phyloP scores from a whole-genome alignment of 73 alveolate genomes.

The Blepharisma japonicum region DNA sequence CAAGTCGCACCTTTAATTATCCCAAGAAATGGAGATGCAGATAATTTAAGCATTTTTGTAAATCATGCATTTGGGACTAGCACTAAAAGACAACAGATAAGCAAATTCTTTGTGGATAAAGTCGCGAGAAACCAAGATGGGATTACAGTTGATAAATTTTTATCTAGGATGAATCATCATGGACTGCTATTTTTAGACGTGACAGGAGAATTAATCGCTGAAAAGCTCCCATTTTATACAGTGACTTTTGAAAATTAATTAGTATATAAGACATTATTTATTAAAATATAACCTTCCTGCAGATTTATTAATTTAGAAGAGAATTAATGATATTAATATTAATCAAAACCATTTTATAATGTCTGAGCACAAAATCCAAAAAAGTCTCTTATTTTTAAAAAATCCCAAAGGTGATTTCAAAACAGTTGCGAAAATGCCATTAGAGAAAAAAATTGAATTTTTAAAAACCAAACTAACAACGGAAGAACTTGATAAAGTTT shows the following conservation, averaged over 20 bases:
- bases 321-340: too few relatives aligned
- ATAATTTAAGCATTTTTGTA: conserved; percentile 41
- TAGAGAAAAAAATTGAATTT: too few relatives aligned
- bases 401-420: too few relatives aligned
- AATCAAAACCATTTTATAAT: too few relatives aligned
- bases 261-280: not conserved
- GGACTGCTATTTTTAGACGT: conserved; percentile 66
- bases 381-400: too few relatives aligned
- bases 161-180: conserved; percentile 57
- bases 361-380: too few relatives aligned
- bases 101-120: conserved; percentile 52
- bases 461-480: too few relatives aligned
- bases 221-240: conserved; percentile 71
- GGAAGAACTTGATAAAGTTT: too few relatives aligned
- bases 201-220: conserved; percentile 65
- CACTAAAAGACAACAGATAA: conserved; percentile 46
- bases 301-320: too few relatives aligned
- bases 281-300: too few relatives aligned
- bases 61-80: conserved; percentile 68
- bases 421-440: too few relatives aligned
- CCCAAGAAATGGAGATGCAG: conserved; percentile 39
- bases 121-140: conserved; percentile 43
- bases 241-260: conserved; percentile 29
- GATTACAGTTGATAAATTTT: conserved; percentile 60
- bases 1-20: conserved; percentile 58